phyloP scores from a whole-genome alignment of 495 filamentous ascomycete genomes.

The Penicillium canariense region DNA sequence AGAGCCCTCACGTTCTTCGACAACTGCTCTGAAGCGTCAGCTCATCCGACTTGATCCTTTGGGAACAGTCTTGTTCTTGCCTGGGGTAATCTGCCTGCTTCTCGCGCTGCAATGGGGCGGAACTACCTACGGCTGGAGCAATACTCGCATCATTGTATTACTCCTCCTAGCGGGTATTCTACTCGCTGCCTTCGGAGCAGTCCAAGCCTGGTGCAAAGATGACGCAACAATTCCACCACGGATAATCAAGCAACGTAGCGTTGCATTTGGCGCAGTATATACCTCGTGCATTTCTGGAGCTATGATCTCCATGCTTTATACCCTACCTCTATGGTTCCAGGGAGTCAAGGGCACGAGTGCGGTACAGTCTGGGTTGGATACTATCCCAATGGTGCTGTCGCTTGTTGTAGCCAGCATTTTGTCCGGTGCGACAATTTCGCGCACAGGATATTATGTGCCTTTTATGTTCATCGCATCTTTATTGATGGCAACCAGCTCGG shows the following conservation, averaged over 20 bases:
- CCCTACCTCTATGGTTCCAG: conserved; percentile 76
- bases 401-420: conserved; percentile 43
- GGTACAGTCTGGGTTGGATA: conserved; percentile 35
- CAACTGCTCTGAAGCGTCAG: conserved; percentile 32
- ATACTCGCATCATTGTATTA: conserved; percentile 51
- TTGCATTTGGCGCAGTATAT: conserved; percentile 45
- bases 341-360: conserved; percentile 44
- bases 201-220: conserved; percentile 46
- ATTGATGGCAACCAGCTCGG: conserved; percentile 58
- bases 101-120: conserved; percentile 65
- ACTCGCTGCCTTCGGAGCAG: conserved; percentile 39
- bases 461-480: conserved; percentile 52
- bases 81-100: conserved; percentile 51
- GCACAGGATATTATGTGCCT: conserved; percentile 65
- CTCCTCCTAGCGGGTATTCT: conserved; percentile 48
- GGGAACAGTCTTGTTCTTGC: conserved; percentile 50
- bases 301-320: conserved; percentile 51
- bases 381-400: conserved; percentile 43
- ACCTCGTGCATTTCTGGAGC: conserved; percentile 23
- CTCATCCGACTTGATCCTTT: conserved; percentile 47
- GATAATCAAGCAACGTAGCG: conserved; percentile 55
- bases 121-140: conserved; percentile 51
- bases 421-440: conserved; percentile 52
- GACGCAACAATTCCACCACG: conserved; percentile 54
- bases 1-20: conserved; percentile 14